Evolutionary conservation across 2,329 filamentous ascomycete species (phyloP), one percentile per base, ranked within the genome.

Genomic region (Sordariomycetes sp.): DNA sequence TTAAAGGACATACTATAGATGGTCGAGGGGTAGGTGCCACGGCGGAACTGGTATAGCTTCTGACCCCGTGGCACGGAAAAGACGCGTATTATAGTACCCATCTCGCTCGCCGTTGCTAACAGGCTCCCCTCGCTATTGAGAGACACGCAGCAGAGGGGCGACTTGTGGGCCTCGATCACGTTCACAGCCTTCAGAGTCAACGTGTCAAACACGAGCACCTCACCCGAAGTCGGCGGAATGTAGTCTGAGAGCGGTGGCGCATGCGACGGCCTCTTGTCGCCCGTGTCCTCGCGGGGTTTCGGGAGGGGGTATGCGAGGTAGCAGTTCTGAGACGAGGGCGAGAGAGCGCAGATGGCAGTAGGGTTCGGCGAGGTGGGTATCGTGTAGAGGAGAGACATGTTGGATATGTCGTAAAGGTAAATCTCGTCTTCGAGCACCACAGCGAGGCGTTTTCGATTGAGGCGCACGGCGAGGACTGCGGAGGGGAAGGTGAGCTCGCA

Each of bases 1-100:
- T 99, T 99, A 75, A 99, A 99, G 1, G 92, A 96, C 91, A 99
- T 97, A 81, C 91, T 96, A 74, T 92, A 97, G 65, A 99, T 99
- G 48, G 90, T 88, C 1, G 92, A 92, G 0, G 94, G 94, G 72
- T 97, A 97, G 2, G 93, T 97, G 51, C 94, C 94, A 62, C 94
- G 85, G 60, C 94, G 85, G 74, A 99, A 99, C 69, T 99, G 93
- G 71, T 92, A 97, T 20, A 99, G 80, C 71, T 97, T 99, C 67
- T 93, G 87, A 12, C 90, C 94, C 62, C 86, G 85, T 2, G 94
- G 94, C 1, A 99, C 84, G 1, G 90, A 90, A 72, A 99, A 99
- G 57, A 99, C 91, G 18, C 94, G 86, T 62, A 99, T 96, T 61
- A 99, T 96, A 0, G 94, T 99, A 62, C 94, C 94, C 57, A 96